Percentiles rank a stretch among this genome's conserved stretches.
Conservation (phyloP, 441 rosid genomes). For the Kokia cookei region DNA sequence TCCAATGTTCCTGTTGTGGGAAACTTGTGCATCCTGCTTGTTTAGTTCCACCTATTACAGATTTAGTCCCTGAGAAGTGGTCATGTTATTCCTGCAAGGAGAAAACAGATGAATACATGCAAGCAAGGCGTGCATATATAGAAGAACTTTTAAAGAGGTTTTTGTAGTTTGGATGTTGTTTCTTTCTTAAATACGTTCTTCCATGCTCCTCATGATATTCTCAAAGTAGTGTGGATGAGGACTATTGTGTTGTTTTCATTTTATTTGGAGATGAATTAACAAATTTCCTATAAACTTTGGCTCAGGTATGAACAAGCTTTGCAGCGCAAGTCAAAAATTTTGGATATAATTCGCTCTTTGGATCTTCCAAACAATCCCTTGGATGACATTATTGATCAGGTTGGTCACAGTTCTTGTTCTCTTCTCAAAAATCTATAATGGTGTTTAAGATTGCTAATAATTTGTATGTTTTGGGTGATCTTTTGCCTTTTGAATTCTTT, state of each 20-base stretch:
- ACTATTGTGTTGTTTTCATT: conserved; percentile 3
- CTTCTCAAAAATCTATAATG: background rate
- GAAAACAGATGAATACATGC: conserved; percentile 89
- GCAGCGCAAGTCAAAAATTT: conserved; percentile 81
- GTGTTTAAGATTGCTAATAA: background rate
- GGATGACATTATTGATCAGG: conserved; percentile 99
- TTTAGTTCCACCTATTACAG: conserved; percentile 77
- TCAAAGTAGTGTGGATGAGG: background rate
- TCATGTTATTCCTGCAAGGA: conserved; percentile 92
- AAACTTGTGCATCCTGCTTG: conserved; percentile 87
- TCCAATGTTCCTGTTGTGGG: conserved; percentile 92
- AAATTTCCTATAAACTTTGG: conserved; percentile 18
- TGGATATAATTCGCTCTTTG: conserved; percentile 83
- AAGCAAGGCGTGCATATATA: conserved; percentile 60
- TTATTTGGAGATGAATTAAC: conserved; percentile 4
- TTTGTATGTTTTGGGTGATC: background rate
- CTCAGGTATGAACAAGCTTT: conserved; percentile 82
- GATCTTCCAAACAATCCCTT: conserved; percentile 98
- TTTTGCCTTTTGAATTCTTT: background rate
- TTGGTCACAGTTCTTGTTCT: conserved; percentile 11
- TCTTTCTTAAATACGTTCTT: background rate
- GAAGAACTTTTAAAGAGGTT: conserved; percentile 79
- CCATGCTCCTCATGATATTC: background rate
- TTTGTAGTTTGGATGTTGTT: conserved; percentile 7
- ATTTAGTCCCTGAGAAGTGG: conserved; percentile 74